Conservation (phyloP, 1,284 basidiomycete genomes). For the Ustilago hordei region DNA sequence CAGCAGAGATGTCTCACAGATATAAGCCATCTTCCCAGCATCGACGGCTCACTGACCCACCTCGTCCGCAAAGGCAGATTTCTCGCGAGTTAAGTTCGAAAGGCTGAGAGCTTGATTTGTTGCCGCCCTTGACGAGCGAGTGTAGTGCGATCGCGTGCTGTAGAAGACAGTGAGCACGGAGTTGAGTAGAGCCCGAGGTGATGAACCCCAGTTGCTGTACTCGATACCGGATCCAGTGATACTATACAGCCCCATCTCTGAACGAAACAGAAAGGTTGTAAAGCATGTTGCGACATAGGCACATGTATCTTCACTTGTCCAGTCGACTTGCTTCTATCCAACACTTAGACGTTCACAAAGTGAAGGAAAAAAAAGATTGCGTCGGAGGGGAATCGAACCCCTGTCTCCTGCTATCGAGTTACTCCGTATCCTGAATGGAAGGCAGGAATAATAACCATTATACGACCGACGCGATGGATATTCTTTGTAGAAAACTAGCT, state of each 20-base stretch:
- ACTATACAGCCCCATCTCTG: not conserved
- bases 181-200: too few relatives aligned
- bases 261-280: not conserved
- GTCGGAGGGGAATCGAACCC: conserved; percentile 50
- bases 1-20: too few relatives aligned
- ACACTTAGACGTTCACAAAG: not conserved
- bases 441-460: conserved; percentile 38
- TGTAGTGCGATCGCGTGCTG: too few relatives aligned
- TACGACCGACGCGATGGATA: conserved; percentile 10
- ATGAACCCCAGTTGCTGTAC: too few relatives aligned
- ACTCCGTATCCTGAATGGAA: conserved; percentile 18
- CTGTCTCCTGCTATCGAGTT: conserved; percentile 36
- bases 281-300: not conserved
- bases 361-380: conserved; percentile 11
- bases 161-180: too few relatives aligned
- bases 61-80: too few relatives aligned
- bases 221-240: too few relatives aligned
- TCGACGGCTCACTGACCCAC: too few relatives aligned
- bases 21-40: too few relatives aligned
- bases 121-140: too few relatives aligned
- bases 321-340: not conserved
- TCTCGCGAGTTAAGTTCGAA: too few relatives aligned
- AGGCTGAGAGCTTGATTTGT: too few relatives aligned
- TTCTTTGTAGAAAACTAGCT: fast-evolving
- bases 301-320: not conserved